Conservation (phyloP, 1,284 basidiomycete species). For the Peniophora sp. region DNA sequence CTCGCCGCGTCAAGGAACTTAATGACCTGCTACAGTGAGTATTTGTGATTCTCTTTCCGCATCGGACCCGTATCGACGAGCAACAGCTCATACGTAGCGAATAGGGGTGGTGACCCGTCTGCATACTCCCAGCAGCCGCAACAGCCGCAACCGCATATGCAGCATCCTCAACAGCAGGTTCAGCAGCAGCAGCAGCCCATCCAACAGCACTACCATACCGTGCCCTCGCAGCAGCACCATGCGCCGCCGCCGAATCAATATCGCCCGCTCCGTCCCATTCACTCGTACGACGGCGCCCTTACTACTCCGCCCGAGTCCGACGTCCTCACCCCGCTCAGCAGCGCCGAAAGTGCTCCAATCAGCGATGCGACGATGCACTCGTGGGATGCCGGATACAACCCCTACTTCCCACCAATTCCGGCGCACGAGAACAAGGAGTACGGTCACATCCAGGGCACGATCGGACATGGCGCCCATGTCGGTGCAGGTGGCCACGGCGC, state of each 20-base stretch:
- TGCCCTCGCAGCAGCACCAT: not conserved
- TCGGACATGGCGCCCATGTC: too few species aligned
- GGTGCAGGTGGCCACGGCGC: too few species aligned
- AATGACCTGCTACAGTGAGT: conserved; percentile 60
- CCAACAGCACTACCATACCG: not conserved
- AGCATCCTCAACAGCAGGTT: not conserved
- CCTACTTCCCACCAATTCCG: conserved; percentile 54
- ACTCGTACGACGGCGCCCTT: not conserved
- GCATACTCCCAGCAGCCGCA: not conserved
- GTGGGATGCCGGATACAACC: conserved; percentile 60
- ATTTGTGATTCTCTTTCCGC: not conserved
- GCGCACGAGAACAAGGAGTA: conserved; percentile 3
- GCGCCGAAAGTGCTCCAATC: conserved; percentile 10
- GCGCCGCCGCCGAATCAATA: not conserved
- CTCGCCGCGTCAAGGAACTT: conserved; percentile 53
- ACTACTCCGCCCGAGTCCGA: conserved; percentile 13
- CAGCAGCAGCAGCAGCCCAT: not conserved
- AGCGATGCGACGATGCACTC: conserved; percentile 37
- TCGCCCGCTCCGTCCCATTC: not conserved
- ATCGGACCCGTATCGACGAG: not conserved
- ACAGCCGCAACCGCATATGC: not conserved
- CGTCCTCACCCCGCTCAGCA: conserved; percentile 17
- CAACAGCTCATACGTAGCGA: not conserved
- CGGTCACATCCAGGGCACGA: too few species aligned
- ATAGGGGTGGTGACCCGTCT: not conserved